phyloP scores from a whole-genome alignment of 2,329 filamentous ascomycete species.

The Dothiorella sarmentorum region DNA sequence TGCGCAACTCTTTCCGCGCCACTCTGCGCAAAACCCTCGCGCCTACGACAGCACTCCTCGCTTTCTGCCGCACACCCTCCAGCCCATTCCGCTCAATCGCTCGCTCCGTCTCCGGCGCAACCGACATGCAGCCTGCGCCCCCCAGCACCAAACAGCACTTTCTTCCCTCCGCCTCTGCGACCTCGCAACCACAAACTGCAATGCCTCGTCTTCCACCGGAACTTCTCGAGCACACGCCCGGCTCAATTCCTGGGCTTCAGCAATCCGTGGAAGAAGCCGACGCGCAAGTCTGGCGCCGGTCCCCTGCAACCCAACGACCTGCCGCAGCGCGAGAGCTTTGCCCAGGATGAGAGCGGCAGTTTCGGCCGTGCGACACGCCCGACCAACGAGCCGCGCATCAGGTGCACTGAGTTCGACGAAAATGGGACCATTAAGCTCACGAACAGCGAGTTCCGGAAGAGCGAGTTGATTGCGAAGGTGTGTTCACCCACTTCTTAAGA shows the following conservation, averaged over 20 bases:
- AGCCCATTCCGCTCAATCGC: not conserved
- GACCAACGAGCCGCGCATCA: slow-evolving; percentile 76
- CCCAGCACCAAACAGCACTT: too few species aligned
- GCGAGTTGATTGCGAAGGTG: slow-evolving; percentile 91
- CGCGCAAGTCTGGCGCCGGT: slow-evolving; percentile 39
- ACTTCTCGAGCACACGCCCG: slow-evolving; percentile 24
- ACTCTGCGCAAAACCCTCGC: not conserved
- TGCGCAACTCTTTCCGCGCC: not conserved
- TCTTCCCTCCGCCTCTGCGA: too few species aligned
- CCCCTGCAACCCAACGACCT: slow-evolving; percentile 29
- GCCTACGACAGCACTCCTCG: not conserved
- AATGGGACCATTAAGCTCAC: slow-evolving; percentile 87
- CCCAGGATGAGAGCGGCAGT: slow-evolving; percentile 54
- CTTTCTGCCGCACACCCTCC: not conserved
- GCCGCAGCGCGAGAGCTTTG: not conserved
- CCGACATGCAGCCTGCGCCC: not conserved
- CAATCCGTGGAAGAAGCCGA: slow-evolving; percentile 29
- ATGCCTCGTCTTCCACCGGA: slow-evolving; percentile 7
- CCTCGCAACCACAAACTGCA: too few species aligned
- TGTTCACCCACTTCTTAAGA: too few species aligned
- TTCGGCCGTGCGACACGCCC: slow-evolving; percentile 73
- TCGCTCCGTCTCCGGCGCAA: not conserved
- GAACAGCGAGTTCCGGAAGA: slow-evolving; percentile 96
- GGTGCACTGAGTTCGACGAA: slow-evolving; percentile 94
- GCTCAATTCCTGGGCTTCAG: slow-evolving; percentile 22